A percentile compares a stretch with the other conserved stretches of the same genome.
phyloP scores from a whole-genome alignment of 129 eudicot species.

The Pittosporum tobira region DNA sequence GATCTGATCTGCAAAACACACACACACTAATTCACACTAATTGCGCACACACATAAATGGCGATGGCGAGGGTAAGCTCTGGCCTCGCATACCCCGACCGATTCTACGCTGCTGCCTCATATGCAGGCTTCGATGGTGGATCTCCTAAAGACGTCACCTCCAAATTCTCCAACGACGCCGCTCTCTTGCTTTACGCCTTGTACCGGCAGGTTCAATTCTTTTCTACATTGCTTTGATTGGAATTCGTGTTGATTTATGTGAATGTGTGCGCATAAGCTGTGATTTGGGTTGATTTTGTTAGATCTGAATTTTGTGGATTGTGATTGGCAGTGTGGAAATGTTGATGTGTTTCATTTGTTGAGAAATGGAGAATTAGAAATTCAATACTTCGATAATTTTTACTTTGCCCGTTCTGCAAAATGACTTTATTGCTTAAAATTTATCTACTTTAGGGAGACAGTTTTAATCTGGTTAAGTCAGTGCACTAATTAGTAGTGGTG shows the following conservation, averaged over 20 bases:
- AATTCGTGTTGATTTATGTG: conserved; percentile 8
- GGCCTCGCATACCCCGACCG: conserved; percentile 96
- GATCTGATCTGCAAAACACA: conserved; percentile 15
- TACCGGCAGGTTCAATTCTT: conserved; percentile 66
- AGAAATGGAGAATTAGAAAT: conserved; percentile 1
- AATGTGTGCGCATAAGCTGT: background rate
- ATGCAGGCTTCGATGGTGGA: conserved; percentile 84
- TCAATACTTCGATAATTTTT: too few relatives aligned
- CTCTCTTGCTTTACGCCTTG: conserved; percentile 78
- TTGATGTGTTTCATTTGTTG: background rate
- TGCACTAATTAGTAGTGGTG: too few relatives aligned
- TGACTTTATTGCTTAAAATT: too few relatives aligned
- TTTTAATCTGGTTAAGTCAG: too few relatives aligned
- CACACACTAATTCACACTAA: background rate
- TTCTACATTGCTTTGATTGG: background rate
- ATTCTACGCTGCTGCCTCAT: conserved; percentile 88
- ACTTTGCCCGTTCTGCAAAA: too few relatives aligned
- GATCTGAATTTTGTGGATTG: conserved; percentile 12
- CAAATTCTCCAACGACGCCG: conserved; percentile 70
- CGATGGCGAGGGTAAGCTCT: conserved; percentile 68
- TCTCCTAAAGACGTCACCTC: conserved; percentile 62
- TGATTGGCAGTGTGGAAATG: background rate
- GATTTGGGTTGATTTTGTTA: conserved; percentile 5
- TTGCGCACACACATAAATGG: conserved; percentile 24
- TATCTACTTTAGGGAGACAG: too few relatives aligned